Conservation (phyloP, 2,329 filamentous ascomycete genomes). For the Fusarium palustre region DNA sequence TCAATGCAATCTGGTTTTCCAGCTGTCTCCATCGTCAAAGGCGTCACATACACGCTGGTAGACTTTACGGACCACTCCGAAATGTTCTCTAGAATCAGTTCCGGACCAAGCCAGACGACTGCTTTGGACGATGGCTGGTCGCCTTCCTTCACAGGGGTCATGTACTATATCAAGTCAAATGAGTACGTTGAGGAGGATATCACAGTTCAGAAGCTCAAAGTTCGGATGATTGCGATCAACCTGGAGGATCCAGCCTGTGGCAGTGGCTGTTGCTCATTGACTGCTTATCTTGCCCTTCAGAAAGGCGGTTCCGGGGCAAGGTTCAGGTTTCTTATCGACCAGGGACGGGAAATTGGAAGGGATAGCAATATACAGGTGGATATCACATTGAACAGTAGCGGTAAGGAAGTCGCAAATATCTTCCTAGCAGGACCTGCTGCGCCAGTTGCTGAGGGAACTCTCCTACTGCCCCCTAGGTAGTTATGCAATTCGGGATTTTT, state of each 20-base stretch:
- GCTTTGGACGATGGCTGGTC: background rate
- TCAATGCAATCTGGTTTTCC: background rate
- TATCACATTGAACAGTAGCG: background rate
- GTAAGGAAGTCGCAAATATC: too few relatives aligned
- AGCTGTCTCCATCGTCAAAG: background rate
- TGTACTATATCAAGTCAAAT: background rate
- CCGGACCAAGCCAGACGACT: background rate
- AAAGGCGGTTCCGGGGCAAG: background rate
- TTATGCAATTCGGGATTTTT: too few relatives aligned
- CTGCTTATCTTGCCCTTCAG: background rate
- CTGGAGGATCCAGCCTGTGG: background rate
- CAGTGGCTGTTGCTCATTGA: background rate
- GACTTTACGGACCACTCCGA: background rate
- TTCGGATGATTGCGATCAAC: background rate
- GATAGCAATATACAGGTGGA: constrained; percentile 17
- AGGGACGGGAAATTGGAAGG: background rate
- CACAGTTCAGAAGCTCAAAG: background rate
- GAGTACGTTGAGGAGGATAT: background rate
- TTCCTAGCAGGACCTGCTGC: too few relatives aligned
- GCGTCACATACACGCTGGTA: background rate
- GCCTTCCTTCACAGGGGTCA: background rate
- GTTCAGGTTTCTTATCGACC: background rate
- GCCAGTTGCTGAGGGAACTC: too few relatives aligned
- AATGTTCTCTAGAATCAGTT: background rate
- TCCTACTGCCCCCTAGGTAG: too few relatives aligned